These are phyloP conservation scores for Chrysosporium keratinophilum DNA, from an alignment of 2,329 filamentous ascomycete genomes.

Conservation along the genomic window DNA sequence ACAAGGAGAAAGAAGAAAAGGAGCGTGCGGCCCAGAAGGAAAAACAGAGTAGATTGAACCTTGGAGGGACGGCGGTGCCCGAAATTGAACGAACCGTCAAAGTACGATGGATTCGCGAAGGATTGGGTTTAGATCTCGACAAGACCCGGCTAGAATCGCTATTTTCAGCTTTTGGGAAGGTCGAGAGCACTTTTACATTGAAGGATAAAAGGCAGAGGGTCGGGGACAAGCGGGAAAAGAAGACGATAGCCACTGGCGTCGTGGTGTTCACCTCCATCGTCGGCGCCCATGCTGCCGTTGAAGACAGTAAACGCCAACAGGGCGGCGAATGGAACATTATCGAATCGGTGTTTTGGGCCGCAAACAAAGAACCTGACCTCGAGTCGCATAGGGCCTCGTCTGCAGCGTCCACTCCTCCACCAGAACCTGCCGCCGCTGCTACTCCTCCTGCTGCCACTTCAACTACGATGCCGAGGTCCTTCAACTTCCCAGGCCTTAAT, in stretches of 20 bases:
- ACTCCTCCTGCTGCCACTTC: conserved; percentile 10
- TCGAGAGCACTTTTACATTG: conserved; percentile 46
- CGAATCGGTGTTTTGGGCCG: conserved; percentile 47
- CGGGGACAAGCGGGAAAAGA: conserved; percentile 43
- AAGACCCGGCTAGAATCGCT: conserved; percentile 38
- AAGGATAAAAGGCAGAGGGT: conserved; percentile 47
- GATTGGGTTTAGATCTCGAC: conserved; percentile 37
- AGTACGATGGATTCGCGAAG: conserved; percentile 45
- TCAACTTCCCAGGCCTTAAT: conserved; percentile 30
- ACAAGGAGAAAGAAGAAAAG: conserved; percentile 34
- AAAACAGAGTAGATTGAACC: conserved; percentile 26
- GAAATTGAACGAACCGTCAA: conserved; percentile 51
- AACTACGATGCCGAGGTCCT: conserved; percentile 20
- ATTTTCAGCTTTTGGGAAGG: conserved; percentile 46
- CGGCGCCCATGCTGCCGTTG: conserved; percentile 47
- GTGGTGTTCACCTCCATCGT: conserved; percentile 50
- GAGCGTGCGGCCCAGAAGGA: conserved; percentile 33
- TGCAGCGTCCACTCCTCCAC: conserved; percentile 10
- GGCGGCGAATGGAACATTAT: conserved; percentile 40
- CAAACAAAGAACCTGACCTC: conserved; percentile 43
- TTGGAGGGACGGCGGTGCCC: conserved; percentile 35
- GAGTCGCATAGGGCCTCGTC: conserved; percentile 16
- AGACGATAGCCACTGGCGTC: conserved; percentile 43
- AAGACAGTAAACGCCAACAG: conserved; percentile 38
- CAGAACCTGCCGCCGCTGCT: conserved; percentile 6